A percentile compares a stretch with the other conserved stretches of the same genome.
Conservation (phyloP, 495 filamentous ascomycete genomes). For the Penicillium roqueforti region DNA sequence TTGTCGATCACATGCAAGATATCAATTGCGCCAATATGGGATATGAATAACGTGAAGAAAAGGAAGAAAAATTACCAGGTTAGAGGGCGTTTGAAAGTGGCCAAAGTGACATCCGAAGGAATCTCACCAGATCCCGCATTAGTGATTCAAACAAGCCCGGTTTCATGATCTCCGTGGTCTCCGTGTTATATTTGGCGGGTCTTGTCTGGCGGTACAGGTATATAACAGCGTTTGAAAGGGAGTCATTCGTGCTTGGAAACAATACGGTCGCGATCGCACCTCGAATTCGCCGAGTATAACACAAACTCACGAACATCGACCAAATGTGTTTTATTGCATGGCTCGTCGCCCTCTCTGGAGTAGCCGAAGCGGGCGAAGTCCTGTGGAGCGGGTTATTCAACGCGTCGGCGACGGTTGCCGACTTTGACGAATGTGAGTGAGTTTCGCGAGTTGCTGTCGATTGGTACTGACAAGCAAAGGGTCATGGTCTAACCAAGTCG, state of each 20-base stretch:
- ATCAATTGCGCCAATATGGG: not conserved
- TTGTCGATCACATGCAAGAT: not conserved
- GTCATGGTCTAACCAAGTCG: slow-evolving; percentile 63
- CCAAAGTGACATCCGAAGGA: not conserved
- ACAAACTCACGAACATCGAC: not conserved
- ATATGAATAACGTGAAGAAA: not conserved
- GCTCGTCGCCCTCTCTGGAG: slow-evolving; percentile 13
- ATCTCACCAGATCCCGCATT: too few species aligned
- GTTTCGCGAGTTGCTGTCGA: not conserved
- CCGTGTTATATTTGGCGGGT: slow-evolving; percentile 1
- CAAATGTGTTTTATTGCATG: slow-evolving; percentile 21
- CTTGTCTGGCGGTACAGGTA: not conserved
- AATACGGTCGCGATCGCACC: not conserved
- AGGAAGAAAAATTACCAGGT: not conserved
- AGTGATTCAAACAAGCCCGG: not conserved
- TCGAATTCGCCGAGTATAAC: not conserved
- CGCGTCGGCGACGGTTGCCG: slow-evolving; percentile 13
- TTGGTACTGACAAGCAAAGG: slow-evolving; percentile 26
- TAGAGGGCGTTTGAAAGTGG: too few species aligned
- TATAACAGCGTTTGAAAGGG: not conserved
- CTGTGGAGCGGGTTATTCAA: slow-evolving; percentile 31
- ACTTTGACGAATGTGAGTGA: slow-evolving; percentile 9
- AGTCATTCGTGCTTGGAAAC: not conserved
- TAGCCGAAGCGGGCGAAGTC: slow-evolving; percentile 21
- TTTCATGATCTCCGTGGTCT: not conserved